Conservation (phyloP, 1,284 basidiomycete genomes). For the Agroathelia rolfsii region DNA sequence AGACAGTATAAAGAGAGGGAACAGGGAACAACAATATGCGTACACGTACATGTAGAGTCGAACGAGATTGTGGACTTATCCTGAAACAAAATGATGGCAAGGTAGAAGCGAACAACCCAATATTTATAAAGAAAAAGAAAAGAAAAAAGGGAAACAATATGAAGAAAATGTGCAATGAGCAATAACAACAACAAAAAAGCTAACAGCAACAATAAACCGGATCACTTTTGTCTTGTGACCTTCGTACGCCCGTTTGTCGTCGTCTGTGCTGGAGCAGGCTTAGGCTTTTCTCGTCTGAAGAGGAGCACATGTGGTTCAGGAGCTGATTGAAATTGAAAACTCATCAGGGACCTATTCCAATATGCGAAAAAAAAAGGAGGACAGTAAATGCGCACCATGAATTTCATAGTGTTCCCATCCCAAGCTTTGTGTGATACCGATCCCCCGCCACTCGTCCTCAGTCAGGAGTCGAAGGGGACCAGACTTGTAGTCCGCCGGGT, state of each 20-base stretch:
- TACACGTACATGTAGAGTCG: no score
- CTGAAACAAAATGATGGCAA: no score
- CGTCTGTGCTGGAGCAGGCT: constrained; percentile 36
- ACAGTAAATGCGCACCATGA: constrained; percentile 56
- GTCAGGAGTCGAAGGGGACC: constrained; percentile 76
- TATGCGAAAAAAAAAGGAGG: neutral
- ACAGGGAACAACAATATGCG: neutral
- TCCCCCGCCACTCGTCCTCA: constrained; percentile 90
- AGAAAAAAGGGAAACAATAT: constrained; percentile 13
- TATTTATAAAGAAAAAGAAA: constrained; percentile 13
- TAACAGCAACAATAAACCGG: constrained; percentile 14
- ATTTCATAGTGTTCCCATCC: constrained; percentile 99
- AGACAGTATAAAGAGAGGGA: constrained; percentile 4
- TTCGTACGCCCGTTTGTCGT: constrained; percentile 21
- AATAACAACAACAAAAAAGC: no score
- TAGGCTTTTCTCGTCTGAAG: constrained; percentile 66
- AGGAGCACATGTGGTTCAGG: constrained; percentile 82
- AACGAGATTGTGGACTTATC: no score
- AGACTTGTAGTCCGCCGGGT: constrained; percentile 65
- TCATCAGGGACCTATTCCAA: constrained; percentile 1
- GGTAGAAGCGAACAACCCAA: no score
- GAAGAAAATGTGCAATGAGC: constrained; percentile 13
- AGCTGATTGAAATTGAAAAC: constrained; percentile 32
- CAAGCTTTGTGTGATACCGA: constrained; percentile 91
- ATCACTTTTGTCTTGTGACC: constrained; percentile 29